Conservation (phyloP, 2,329 filamentous ascomycete species). For the Fusarium sp. region DNA sequence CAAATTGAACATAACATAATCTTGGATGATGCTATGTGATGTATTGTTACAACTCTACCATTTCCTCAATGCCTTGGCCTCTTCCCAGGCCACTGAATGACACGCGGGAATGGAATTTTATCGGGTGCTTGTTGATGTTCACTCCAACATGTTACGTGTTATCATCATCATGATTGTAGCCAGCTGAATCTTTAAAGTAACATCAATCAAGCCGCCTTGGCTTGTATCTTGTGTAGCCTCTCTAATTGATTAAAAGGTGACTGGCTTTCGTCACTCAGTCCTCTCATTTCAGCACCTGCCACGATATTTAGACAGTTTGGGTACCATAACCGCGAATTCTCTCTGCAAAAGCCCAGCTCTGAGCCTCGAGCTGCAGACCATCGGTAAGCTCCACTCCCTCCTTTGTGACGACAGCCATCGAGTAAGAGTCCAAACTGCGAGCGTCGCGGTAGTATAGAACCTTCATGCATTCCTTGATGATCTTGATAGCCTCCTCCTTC, state of each 20-base stretch:
- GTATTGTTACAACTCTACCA: conserved; percentile 17
- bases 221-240: conserved; percentile 11
- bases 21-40: neutral
- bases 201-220: conserved; percentile 7
- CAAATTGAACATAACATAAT: conserved; percentile 1
- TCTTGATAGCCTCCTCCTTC: conserved; percentile 81
- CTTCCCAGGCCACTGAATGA: neutral
- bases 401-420: conserved; percentile 88
- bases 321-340: conserved; percentile 95
- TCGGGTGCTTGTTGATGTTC: neutral
- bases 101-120: neutral
- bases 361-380: conserved; percentile 88
- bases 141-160: neutral
- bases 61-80: neutral
- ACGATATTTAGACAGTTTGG: conserved; percentile 70
- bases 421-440: conserved; percentile 90
- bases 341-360: conserved; percentile 99
- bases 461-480: conserved; percentile 96
- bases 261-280: conserved; percentile 6
- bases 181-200: conserved; percentile 2
- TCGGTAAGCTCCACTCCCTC: conserved; percentile 88
- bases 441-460: conserved; percentile 98
- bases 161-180: conserved; percentile 13
- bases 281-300: conserved; percentile 2
- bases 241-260: conserved; percentile 22